These are phyloP conservation scores for Neurospora sublineolata DNA, from an alignment of 495 filamentous ascomycete genomes.

Conservation along the genomic window DNA sequence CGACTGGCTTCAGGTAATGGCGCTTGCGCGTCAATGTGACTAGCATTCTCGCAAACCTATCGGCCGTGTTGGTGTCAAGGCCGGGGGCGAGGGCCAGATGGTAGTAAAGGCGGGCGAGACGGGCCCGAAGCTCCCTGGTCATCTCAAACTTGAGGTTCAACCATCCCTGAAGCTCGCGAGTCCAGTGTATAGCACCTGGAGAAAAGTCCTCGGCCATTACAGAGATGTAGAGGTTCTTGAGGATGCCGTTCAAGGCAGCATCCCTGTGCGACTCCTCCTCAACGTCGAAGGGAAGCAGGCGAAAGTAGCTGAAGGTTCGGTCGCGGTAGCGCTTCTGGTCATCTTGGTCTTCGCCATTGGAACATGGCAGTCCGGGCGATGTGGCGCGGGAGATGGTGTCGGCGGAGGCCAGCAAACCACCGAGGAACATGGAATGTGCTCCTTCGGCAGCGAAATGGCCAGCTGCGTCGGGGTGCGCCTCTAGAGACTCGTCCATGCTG, in stretches of 20 bases:
- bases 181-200: slow-evolving; percentile 93
- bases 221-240: slow-evolving; percentile 84
- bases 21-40: slow-evolving; percentile 87
- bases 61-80: slow-evolving; percentile 66
- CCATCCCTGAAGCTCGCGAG: slow-evolving; percentile 90
- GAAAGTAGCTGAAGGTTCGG: slow-evolving; percentile 84
- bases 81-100: slow-evolving; percentile 87
- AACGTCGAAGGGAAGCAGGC: slow-evolving; percentile 73
- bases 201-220: slow-evolving; percentile 88
- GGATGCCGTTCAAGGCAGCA: slow-evolving; percentile 65
- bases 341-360: slow-evolving; percentile 20
- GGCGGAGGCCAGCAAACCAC: slow-evolving; percentile 15
- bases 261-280: slow-evolving; percentile 67
- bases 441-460: slow-evolving; percentile 13
- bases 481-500: slow-evolving; percentile 25
- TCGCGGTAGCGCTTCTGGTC: slow-evolving; percentile 60
- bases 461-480: slow-evolving; percentile 9
- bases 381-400: slow-evolving; percentile 40
- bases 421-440: slow-evolving; percentile 12
- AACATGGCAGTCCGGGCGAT: slow-evolving; percentile 31
- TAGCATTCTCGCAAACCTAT: slow-evolving; percentile 94
- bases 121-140: slow-evolving; percentile 66
- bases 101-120: slow-evolving; percentile 84
- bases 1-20: slow-evolving; percentile 82
- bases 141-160: slow-evolving; percentile 93